Evolutionary conservation across 495 filamentous ascomycete species (phyloP).

Genomic region (Ascobolus immersus): DNA sequence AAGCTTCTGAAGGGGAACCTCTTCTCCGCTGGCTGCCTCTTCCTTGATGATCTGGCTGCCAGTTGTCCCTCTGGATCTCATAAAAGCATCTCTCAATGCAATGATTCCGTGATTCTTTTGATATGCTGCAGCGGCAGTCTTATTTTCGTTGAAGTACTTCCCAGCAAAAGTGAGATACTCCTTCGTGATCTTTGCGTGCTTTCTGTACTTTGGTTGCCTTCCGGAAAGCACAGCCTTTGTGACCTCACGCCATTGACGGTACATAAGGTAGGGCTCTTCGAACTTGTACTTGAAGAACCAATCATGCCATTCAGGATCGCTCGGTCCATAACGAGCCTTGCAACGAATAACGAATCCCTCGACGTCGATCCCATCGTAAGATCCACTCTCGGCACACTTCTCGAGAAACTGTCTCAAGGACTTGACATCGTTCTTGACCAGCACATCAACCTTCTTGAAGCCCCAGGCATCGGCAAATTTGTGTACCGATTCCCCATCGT

Average conservation of each 20-base stretch:
- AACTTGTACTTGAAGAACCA: slow-evolving; percentile 99
- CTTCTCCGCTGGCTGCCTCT: slow-evolving; percentile 19
- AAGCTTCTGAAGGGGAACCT: slow-evolving; percentile 26
- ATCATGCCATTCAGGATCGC: slow-evolving; percentile 32
- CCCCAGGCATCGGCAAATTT: slow-evolving; percentile 82
- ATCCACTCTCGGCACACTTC: slow-evolving; percentile 53
- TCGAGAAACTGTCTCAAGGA: slow-evolving; percentile 41
- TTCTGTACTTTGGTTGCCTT: slow-evolving; percentile 46
- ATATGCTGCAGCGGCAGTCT: slow-evolving; percentile 38
- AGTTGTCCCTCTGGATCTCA: slow-evolving; percentile 52
- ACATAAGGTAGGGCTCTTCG: slow-evolving; percentile 95
- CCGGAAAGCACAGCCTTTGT: slow-evolving; percentile 73
- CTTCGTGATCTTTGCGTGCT: slow-evolving; percentile 73
- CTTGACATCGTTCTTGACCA: slow-evolving; percentile 47
- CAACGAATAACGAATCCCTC: slow-evolving; percentile 95
- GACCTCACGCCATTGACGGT: slow-evolving; percentile 91
- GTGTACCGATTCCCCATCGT: slow-evolving; percentile 51
- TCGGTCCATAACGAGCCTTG: slow-evolving; percentile 30
- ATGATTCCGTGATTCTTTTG: slow-evolving; percentile 91
- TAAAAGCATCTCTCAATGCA: slow-evolving; percentile 58
- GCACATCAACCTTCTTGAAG: slow-evolving; percentile 64
- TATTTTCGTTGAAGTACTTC: slow-evolving; percentile 38
- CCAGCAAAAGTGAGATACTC: slow-evolving; percentile 69
- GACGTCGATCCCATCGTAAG: slow-evolving; percentile 71
- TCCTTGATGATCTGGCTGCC: slow-evolving; percentile 59